Evolutionary conservation across 2,329 filamentous ascomycete species (phyloP).

Genomic region (Neurospora crassa): DNA sequence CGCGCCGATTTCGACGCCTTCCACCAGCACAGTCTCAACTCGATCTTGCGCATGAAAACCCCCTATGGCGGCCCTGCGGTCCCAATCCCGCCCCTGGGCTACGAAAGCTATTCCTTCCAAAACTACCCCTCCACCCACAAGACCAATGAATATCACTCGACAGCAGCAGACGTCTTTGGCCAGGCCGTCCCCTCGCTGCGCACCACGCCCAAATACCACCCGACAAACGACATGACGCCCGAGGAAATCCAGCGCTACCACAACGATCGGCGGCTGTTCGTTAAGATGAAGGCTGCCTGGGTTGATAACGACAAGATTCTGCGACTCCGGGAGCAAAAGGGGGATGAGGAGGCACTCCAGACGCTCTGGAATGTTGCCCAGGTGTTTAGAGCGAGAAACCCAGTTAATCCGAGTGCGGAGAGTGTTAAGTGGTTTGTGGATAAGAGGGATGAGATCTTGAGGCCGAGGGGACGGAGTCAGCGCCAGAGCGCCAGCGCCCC

Average conservation of each 20-base stretch:
- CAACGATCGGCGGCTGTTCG: constrained; percentile 4
- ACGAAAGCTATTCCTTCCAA: background rate
- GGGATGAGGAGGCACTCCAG: background rate
- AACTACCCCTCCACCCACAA: background rate
- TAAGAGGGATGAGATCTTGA: background rate
- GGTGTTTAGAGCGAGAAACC: background rate
- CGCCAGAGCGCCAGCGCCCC: background rate
- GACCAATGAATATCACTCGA: background rate
- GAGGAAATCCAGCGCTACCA: background rate
- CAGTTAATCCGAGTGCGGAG: background rate
- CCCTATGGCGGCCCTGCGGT: background rate
- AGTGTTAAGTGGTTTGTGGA: background rate
- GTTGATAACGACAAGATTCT: background rate
- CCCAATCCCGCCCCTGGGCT: background rate
- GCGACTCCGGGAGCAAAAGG: background rate
- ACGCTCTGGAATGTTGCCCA: constrained; percentile 14
- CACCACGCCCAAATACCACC: constrained; percentile 5
- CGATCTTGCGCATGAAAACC: background rate
- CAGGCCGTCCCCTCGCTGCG: background rate
- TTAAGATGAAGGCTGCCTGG: constrained; percentile 8
- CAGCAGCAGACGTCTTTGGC: background rate
- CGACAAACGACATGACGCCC: constrained; percentile 5
- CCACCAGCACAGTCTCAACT: background rate
- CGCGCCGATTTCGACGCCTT: background rate
- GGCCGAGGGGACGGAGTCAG: background rate